Conservation (phyloP, 768 basidiomycete species). For the Russula sp. region DNA sequence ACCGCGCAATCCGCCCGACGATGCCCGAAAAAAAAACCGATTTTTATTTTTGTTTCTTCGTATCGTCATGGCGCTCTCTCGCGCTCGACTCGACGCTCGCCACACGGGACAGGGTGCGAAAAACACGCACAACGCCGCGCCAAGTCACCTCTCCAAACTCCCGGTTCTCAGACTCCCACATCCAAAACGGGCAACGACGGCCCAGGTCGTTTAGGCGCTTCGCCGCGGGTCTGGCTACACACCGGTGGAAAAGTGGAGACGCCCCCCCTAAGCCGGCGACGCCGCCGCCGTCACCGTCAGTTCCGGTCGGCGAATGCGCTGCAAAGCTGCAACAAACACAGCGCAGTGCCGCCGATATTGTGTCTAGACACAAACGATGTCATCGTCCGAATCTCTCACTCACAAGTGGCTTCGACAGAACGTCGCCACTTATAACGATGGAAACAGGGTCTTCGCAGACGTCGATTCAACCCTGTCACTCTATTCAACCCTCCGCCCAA, state of each 20-base stretch:
- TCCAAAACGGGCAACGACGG: conserved; percentile 18
- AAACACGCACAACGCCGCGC: no score
- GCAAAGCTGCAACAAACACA: no score
- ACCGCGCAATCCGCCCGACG: background rate
- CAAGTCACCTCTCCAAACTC: background rate
- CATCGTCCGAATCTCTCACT: conserved; percentile 29
- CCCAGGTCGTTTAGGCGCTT: conserved; percentile 1
- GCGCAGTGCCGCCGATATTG: no score
- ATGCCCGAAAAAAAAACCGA: background rate
- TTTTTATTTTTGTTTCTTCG: background rate
- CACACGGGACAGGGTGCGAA: no score
- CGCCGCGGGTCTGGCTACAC: background rate
- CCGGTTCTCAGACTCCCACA: conserved; percentile 1
- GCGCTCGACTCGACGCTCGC: no score
- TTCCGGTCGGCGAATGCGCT: no score
- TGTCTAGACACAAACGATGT: background rate
- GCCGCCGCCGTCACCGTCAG: background rate
- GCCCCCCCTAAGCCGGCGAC: conserved; percentile 2
- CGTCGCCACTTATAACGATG: conserved; percentile 45
- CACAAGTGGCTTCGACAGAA: conserved; percentile 63
- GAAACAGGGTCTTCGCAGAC: conserved; percentile 55
- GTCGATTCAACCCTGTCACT: conserved; percentile 50
- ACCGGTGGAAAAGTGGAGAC: no score
- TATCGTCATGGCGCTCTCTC: no score
- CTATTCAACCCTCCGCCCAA: conserved; percentile 57